Evolutionary conservation across 2,329 filamentous ascomycete species (phyloP), one percentile per base, ranked within the genome.

Genomic region (Tolypocladium ovalisporum): DNA sequence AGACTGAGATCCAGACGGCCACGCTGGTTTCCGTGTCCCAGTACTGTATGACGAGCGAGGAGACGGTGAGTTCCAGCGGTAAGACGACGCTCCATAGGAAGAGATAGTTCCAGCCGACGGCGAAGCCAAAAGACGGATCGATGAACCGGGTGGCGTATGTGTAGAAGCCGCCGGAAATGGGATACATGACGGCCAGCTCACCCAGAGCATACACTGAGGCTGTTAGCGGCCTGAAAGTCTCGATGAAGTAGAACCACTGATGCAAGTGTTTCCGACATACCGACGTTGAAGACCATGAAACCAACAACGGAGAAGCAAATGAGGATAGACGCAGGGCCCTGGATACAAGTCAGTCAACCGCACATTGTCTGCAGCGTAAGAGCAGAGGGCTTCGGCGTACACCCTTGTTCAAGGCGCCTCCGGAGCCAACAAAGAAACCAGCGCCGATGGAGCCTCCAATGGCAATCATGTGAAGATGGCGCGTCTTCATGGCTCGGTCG

Each of bases 161-260:
- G 64, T 83, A 84, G 75, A 85, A 85, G 61, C 80, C 81, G 68
- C 82, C 82, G 64, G 81, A 83, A 65, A 85, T 77, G 19, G 82
- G 82, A 61, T 79, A 85, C 74, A 84, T 77, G 64, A 84, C 78
- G 58, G 82, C 80, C 55, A 85, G 70, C 66, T 85, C 83, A 62
- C 81, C 82, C 54, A 85, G 77, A 58, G 82, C 82, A 65, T 81
- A 81, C 60, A 84, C 76, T 68, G 37, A n/a, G 19, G 6, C 9
- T 5, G 36, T 53, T 27, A 53, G 47, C 32, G 15, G 19, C 51
- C 27, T 37, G 51, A 37, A n/a, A n/a, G 7, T 12, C 1, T 8
- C 19, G 2, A 17, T 13, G 9, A 17, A 24, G 2, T 4, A 15
- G 10, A 24, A 3, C n/a, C n/a, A n/a, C n/a, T n/a, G 5, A 40